Evolutionary conservation across 2,329 filamentous ascomycete species (phyloP).

Genomic region (Fusarium sulawesiense): DNA sequence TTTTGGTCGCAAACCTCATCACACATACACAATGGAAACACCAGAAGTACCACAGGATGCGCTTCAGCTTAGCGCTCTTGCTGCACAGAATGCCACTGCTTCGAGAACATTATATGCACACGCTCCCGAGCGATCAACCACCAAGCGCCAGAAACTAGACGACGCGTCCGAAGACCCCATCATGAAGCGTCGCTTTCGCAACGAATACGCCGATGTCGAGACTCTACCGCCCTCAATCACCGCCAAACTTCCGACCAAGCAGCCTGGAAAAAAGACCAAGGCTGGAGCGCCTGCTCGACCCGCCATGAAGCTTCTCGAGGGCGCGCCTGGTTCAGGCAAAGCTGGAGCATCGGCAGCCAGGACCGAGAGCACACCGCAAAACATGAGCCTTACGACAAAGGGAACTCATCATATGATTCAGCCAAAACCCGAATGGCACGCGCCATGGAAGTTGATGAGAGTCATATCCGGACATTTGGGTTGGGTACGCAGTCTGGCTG

Average conservation of each 20-base stretch:
- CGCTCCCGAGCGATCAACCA: conserved; percentile 38
- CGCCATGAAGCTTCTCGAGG: conserved; percentile 55
- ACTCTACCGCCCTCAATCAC: conserved; percentile 82
- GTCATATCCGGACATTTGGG: conserved; percentile 97
- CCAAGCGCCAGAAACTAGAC: conserved; percentile 56
- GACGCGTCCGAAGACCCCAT: conserved; percentile 50
- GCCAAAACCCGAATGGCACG: conserved; percentile 91
- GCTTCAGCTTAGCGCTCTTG: conserved; percentile 51
- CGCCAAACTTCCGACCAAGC: conserved; percentile 75
- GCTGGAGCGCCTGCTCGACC: conserved; percentile 56
- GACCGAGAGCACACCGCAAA: conserved; percentile 41
- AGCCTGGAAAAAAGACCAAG: conserved; percentile 57
- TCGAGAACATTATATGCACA: conserved; percentile 51
- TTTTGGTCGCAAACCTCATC: conserved; percentile 11
- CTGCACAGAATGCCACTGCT: conserved; percentile 50
- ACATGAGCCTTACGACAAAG: conserved; percentile 50
- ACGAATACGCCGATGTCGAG: conserved; percentile 82
- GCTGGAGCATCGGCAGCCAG: conserved; percentile 40
- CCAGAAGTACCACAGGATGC: conserved; percentile 49
- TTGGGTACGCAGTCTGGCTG: conserved; percentile 89
- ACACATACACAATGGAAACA: conserved; percentile 49
- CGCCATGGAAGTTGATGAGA: conserved; percentile 97
- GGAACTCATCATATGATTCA: conserved; percentile 49
- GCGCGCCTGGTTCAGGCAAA: conserved; percentile 51
- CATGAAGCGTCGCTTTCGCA: conserved; percentile 65